Base-by-base conservation (phyloP, 306 rosid species). In the Lagenaria siceraria region DNA sequence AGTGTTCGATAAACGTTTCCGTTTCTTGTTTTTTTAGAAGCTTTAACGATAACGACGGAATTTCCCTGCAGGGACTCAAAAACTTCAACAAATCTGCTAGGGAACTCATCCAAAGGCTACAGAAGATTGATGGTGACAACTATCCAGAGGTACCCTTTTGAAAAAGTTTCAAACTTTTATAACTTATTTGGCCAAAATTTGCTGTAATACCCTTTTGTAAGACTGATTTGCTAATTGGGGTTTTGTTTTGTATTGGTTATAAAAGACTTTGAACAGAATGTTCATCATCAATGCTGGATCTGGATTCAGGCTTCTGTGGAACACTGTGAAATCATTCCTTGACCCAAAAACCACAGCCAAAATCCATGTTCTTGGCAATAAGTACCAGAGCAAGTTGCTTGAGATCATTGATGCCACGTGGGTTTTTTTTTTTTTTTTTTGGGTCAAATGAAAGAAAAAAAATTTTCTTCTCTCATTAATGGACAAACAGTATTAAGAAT, bases 271-370 rank as follows among this genome's bases (percentile, higher is more conserved):
- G 80, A 87, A 89, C 86, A 90, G 98, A 49, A 95, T 95, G 98
- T 95, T 90, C 90, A 92, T 95, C 87, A 88, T 95, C 85, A 95
- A 95, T 73, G 97, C 97, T 68, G 98, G 98, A 78, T 92, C 97
- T 46, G 98, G 98, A 85, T 95, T 92, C 78, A 88, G 98, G 81
- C 86, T 95, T 65, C 68, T 95, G 76, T 95, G 98, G 98, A 95
- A 80, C 87, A 95, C 96, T 36, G 81, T 95, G 8, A 95, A 92
- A 84, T 85, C 97, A 9, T 92, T 92, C 87, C 96, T 95, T 78
- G 97, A 95, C 79, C 97, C 98, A 36, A 92, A 90, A 84, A 95
- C 98, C 73, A 86, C 96, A 17, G 80, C 97, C 22, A 95, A 95
- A 84, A 95, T 95, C 85, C 87, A 89, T 62, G 98, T 95, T 48